Conservation (phyloP, 2,329 filamentous ascomycete species). For the Elsinoe ampelina region DNA sequence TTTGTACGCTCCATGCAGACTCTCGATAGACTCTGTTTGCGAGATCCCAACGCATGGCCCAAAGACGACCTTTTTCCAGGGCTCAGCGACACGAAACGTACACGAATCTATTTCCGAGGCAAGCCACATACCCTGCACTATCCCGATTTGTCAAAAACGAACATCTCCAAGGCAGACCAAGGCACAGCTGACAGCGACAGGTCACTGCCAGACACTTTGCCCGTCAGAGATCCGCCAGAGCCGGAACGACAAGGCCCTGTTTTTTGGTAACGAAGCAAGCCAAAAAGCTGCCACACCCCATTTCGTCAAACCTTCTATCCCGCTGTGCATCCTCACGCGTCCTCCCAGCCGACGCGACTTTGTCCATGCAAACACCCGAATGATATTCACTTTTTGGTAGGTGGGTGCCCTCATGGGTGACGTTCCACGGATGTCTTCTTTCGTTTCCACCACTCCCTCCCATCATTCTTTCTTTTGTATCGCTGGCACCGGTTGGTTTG, state of each 20-base stretch:
- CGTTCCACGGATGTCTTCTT: slow-evolving; percentile 6
- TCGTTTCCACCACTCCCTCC: slow-evolving; percentile 10
- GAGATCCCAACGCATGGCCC: not conserved
- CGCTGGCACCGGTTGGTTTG: not conserved
- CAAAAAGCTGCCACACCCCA: slow-evolving; percentile 4
- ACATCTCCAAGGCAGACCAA: not conserved
- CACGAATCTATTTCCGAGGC: slow-evolving; percentile 5
- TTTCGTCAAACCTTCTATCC: not conserved
- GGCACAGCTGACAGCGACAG: not conserved
- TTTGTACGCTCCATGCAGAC: not conserved
- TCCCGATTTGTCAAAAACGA: not conserved
- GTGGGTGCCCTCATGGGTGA: not conserved
- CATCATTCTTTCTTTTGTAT: not conserved
- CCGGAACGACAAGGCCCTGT: not conserved
- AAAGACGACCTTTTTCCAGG: not conserved
- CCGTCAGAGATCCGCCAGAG: not conserved
- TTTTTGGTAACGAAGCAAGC: slow-evolving; percentile 11
- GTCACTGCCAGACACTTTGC: not conserved
- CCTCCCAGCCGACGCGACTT: not conserved
- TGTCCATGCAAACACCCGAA: not conserved
- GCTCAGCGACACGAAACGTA: not conserved
- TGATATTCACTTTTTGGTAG: slow-evolving; percentile 2
- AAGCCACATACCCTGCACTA: slow-evolving; percentile 2
- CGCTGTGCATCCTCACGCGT: slow-evolving; percentile 4
- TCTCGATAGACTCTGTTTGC: not conserved